A percentile compares a stretch with the other conserved stretches of the same genome.
Evolutionary conservation across 345 rosid genomes (phyloP).

Genomic region (Eucalyptus pumila): DNA sequence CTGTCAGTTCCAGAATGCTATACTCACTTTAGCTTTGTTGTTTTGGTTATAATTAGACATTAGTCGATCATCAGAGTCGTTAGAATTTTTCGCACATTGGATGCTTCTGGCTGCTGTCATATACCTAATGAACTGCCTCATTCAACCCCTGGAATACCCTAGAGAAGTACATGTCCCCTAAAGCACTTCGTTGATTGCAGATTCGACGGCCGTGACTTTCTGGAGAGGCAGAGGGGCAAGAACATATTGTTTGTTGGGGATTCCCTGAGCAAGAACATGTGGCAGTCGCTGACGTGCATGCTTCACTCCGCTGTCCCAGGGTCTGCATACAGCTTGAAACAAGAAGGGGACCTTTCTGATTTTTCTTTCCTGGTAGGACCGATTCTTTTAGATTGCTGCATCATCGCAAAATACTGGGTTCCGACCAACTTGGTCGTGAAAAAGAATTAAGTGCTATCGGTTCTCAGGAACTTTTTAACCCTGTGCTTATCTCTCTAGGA

Average conservation of each 20-base stretch:
- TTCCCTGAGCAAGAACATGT: slow-evolving; percentile 29
- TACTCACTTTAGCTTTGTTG: neutral
- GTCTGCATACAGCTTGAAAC: neutral
- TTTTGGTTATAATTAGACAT: neutral
- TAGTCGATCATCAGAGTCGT: neutral
- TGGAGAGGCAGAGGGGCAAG: slow-evolving; percentile 17
- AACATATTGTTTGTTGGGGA: slow-evolving; percentile 39
- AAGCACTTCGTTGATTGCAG: neutral
- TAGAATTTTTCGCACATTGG: neutral
- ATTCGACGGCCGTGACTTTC: slow-evolving; percentile 11
- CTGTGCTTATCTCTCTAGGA: slow-evolving; percentile 13
- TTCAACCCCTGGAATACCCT: neutral
- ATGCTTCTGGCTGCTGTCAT: neutral
- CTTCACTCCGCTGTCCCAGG: slow-evolving; percentile 9
- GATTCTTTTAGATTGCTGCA: neutral
- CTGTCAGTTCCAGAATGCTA: neutral
- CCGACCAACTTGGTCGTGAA: neutral
- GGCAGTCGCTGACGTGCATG: slow-evolving; percentile 20
- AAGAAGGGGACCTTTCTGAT: neutral
- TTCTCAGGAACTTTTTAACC: neutral
- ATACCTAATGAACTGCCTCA: neutral
- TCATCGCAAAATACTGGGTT: neutral
- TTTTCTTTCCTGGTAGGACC: slow-evolving; percentile 3
- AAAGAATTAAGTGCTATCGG: neutral
- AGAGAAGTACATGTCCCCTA: neutral